A percentile compares a stretch with the other conserved stretches of the same genome.
Conservation (phyloP, 768 basidiomycete species). For the Termitomyces sp. region DNA sequence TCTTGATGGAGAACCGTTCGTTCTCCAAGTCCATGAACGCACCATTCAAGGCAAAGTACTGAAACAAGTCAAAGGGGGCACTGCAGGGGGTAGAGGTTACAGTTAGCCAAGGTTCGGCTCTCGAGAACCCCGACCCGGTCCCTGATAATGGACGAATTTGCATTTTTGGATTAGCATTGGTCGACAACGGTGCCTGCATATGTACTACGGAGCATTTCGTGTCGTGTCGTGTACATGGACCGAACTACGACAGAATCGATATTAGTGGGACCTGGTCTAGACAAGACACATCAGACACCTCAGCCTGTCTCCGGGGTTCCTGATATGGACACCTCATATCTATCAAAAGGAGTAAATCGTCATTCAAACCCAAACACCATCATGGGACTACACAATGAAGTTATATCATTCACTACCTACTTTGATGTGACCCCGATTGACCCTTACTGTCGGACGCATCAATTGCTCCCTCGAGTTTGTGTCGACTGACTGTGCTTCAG, state of each 20-base stretch:
- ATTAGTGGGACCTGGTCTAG: background rate
- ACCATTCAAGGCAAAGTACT: background rate
- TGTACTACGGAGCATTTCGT: background rate
- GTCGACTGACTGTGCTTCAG: background rate
- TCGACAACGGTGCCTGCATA: background rate
- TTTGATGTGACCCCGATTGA: slow-evolving; percentile 10
- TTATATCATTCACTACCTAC: background rate
- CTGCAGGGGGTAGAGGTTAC: too few species aligned
- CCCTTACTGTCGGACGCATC: slow-evolving; percentile 5
- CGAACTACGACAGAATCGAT: background rate
- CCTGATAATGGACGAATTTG: background rate
- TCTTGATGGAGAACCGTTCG: background rate
- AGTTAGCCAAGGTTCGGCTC: background rate
- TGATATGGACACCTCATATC: background rate
- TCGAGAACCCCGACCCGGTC: background rate
- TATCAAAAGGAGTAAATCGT: slow-evolving; percentile 13
- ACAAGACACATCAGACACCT: background rate
- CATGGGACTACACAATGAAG: slow-evolving; percentile 10
- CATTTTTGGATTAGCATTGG: background rate
- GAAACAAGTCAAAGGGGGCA: background rate
- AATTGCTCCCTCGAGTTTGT: background rate
- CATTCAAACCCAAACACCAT: background rate
- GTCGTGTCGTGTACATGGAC: background rate
- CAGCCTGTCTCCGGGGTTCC: background rate
- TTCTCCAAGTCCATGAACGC: background rate